phyloP scores from a whole-genome alignment of 2,329 filamentous ascomycete genomes.

The Thermothelomyces thermophilus region DNA sequence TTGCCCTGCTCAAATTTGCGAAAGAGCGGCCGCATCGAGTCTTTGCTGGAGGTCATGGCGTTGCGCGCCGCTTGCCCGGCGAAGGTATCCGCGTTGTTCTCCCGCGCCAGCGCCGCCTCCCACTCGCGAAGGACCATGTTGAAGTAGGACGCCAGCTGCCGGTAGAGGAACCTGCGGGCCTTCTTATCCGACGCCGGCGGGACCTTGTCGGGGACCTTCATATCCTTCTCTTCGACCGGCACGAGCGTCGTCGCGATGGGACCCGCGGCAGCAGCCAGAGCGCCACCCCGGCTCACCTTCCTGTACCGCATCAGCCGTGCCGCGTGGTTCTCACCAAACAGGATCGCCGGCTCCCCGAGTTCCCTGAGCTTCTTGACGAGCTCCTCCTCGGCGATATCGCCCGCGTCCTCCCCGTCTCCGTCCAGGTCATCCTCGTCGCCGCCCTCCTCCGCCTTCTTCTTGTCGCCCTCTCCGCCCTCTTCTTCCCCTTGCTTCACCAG shows the following conservation, averaged over 20 bases:
- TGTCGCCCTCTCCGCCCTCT: slow-evolving; percentile 36
- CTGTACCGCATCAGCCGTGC: slow-evolving; percentile 65
- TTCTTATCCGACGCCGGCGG: slow-evolving; percentile 55
- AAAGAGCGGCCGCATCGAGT: slow-evolving; percentile 86
- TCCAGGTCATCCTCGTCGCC: slow-evolving; percentile 36
- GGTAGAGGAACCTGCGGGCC: slow-evolving; percentile 65
- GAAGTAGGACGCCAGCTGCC: slow-evolving; percentile 91
- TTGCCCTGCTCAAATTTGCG: slow-evolving; percentile 78
- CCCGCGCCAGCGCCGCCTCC: slow-evolving; percentile 67
- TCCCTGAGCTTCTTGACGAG: slow-evolving; percentile 61
- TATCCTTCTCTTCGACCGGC: slow-evolving; percentile 75
- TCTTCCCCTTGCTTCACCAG: slow-evolving; percentile 31
- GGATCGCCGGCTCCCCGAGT: slow-evolving; percentile 62
- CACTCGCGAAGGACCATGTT: slow-evolving; percentile 91
- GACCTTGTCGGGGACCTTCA: slow-evolving; percentile 67
- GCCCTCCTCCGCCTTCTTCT: slow-evolving; percentile 36
- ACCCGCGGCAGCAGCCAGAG: slow-evolving; percentile 56
- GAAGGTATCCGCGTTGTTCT: slow-evolving; percentile 56
- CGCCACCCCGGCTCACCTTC: slow-evolving; percentile 38
- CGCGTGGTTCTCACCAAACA: slow-evolving; percentile 78
- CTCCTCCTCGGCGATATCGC: slow-evolving; percentile 59
- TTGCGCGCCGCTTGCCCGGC: slow-evolving; percentile 75
- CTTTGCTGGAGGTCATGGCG: slow-evolving; percentile 79
- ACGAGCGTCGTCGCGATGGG: slow-evolving; percentile 82
- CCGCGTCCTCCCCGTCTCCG: slow-evolving; percentile 30